These are phyloP conservation scores for Ophiosphaerella korrae DNA, from an alignment of 2,329 filamentous ascomycete species.

Conservation along the genomic window DNA sequence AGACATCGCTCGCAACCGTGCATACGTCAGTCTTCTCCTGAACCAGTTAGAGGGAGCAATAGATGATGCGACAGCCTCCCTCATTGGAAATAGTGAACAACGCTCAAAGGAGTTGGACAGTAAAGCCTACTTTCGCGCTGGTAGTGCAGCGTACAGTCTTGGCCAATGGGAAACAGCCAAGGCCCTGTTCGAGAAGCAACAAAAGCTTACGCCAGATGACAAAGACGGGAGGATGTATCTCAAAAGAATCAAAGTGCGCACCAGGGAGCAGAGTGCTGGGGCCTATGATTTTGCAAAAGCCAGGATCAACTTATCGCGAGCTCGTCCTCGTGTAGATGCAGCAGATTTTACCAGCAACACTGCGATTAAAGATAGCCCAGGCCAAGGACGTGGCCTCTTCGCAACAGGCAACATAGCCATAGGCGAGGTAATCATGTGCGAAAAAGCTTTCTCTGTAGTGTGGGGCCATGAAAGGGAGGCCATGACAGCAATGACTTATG, in stretches of 20 bases:
- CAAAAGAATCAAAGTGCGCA: slow-evolving; percentile 23
- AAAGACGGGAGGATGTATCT: slow-evolving; percentile 37
- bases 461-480: slow-evolving; percentile 51
- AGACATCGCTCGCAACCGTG: slow-evolving; percentile 45
- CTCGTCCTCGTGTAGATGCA: slow-evolving; percentile 55
- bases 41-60: slow-evolving; percentile 36
- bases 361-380: slow-evolving; percentile 47
- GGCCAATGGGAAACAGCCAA: slow-evolving; percentile 46
- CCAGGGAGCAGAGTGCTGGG: slow-evolving; percentile 49
- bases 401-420: slow-evolving; percentile 54
- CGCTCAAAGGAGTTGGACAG: slow-evolving; percentile 43
- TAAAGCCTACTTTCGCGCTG: slow-evolving; percentile 54
- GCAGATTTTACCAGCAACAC: slow-evolving; percentile 55
- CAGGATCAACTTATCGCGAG: slow-evolving; percentile 42
- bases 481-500: slow-evolving; percentile 53
- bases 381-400: slow-evolving; percentile 58
- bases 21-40: slow-evolving; percentile 39
- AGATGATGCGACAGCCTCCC: slow-evolving; percentile 35
- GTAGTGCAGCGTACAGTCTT: slow-evolving; percentile 54
- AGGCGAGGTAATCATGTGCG: slow-evolving; percentile 60
- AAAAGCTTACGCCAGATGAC: slow-evolving; percentile 38
- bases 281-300: slow-evolving; percentile 45
- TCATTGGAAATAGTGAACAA: slow-evolving; percentile 30
- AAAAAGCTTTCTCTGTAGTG: slow-evolving; percentile 58
- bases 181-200: slow-evolving; percentile 42